Percentiles rank a stretch among this genome's conserved stretches.
Evolutionary conservation across 2,329 filamentous ascomycete genomes (phyloP).

Genomic region (Atkinsonella hypoxylon): DNA sequence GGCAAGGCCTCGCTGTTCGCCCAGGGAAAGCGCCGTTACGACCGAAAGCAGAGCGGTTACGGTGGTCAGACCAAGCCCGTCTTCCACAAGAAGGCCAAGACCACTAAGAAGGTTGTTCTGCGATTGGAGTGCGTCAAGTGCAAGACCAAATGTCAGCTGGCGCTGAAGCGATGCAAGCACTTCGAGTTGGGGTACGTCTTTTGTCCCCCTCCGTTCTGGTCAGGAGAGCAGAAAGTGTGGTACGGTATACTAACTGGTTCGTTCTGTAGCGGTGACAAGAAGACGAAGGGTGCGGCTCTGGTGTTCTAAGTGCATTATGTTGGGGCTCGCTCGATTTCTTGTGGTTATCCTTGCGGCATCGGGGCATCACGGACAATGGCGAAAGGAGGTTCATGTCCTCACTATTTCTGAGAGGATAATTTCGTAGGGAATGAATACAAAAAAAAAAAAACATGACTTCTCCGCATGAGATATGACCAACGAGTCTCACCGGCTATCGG

Average conservation of each 20-base stretch:
- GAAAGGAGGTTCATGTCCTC: constrained; percentile 34
- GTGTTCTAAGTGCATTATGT: constrained; percentile 77
- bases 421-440: constrained; percentile 32
- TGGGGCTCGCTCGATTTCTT: constrained; percentile 25
- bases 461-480: constrained; percentile 6
- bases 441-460: constrained; percentile 4
- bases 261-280: constrained; percentile 88
- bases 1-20: constrained; percentile 93
- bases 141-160: constrained; percentile 97
- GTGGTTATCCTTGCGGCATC: constrained; percentile 22
- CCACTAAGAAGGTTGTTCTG: constrained; percentile 99
- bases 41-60: constrained; percentile 98
- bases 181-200: constrained; percentile 90
- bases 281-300: constrained; percentile 99
- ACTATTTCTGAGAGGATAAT: constrained; percentile 23
- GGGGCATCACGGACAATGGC: constrained; percentile 37
- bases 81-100: constrained; percentile 99
- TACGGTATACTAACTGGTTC: constrained; percentile 5
- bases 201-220: neutral
- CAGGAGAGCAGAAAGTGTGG: constrained; percentile 24
- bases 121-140: constrained; percentile 94
- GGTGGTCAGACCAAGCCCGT: constrained; percentile 99
- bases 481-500: neutral
- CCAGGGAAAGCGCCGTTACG: constrained; percentile 99
- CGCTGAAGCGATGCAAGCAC: constrained; percentile 99